Conservation (phyloP, 345 rosid species). For the Toxicodendron radicans region DNA sequence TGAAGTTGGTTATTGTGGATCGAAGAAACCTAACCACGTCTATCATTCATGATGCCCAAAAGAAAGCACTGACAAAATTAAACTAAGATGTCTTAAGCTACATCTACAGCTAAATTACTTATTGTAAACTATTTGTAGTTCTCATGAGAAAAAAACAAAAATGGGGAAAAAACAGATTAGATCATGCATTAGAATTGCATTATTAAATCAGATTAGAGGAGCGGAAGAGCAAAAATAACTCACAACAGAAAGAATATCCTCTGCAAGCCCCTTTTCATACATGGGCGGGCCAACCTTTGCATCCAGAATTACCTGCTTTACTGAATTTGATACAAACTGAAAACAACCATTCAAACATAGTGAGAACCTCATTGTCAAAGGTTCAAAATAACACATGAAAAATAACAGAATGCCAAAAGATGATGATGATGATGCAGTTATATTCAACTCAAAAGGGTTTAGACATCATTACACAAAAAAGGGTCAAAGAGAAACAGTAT, state of each 20-base stretch:
- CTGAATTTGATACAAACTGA: conserved; percentile 73
- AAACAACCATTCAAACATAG: conserved; percentile 16
- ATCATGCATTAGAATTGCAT: background rate
- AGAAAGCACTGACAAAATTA: background rate
- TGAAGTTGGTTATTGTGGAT: background rate
- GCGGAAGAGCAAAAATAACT: conserved; percentile 32
- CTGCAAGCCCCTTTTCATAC: conserved; percentile 79
- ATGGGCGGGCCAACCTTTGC: conserved; percentile 93
- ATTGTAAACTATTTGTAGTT: background rate
- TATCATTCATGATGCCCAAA: background rate
- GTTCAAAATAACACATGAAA: background rate
- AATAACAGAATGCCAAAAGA: background rate
- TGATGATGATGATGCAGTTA: background rate
- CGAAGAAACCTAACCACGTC: background rate
- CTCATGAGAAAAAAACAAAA: conserved; percentile 1
- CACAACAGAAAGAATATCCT: conserved; percentile 79
- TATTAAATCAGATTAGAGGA: conserved; percentile 3
- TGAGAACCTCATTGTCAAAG: conserved; percentile 18
- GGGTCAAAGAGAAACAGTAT: background rate
- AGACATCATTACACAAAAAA: conserved; percentile 1
- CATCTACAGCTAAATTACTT: background rate
- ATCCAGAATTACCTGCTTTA: conserved; percentile 71
- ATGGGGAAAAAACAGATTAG: background rate
- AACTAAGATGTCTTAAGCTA: background rate
- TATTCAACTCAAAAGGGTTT: conserved; percentile 2